Evolutionary conservation across 768 basidiomycete genomes (phyloP).

Genomic region (Russula olivacea): DNA sequence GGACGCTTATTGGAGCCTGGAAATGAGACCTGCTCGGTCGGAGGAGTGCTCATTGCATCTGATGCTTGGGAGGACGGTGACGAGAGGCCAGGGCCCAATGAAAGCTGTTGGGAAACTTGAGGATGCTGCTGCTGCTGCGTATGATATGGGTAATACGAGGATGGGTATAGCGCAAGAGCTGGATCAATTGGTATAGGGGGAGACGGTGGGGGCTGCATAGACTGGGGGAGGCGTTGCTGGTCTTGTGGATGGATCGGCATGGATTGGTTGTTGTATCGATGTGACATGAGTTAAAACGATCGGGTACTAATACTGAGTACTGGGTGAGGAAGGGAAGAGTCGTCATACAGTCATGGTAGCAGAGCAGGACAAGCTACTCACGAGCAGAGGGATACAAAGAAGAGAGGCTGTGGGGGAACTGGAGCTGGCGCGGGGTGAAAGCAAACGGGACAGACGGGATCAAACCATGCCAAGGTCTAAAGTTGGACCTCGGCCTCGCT

Average conservation of each 20-base stretch:
- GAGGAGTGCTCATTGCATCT: constrained; percentile 68
- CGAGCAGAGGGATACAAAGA: not conserved
- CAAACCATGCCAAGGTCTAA: not conserved
- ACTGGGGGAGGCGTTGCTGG: constrained; percentile 31
- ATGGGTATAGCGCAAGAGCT: constrained; percentile 59
- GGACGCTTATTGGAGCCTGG: constrained; percentile 32
- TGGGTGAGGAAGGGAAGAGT: constrained; percentile 14
- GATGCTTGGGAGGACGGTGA: constrained; percentile 80
- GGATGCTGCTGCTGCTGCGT: constrained; percentile 41
- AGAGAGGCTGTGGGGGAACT: not conserved
- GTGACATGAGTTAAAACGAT: constrained; percentile 29
- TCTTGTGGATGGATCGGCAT: constrained; percentile 39
- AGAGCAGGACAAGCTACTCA: not conserved
- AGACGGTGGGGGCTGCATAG: constrained; percentile 51
- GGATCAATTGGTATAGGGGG: constrained; percentile 67
- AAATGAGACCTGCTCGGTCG: constrained; percentile 52
- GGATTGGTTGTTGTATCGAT: constrained; percentile 33
- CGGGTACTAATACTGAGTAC: constrained; percentile 29
- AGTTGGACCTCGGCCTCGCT: not conserved
- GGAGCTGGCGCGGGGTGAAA: no score
- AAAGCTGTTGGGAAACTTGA: constrained; percentile 44
- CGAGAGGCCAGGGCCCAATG: constrained; percentile 54
- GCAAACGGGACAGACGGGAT: not conserved
- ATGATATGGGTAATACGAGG: constrained; percentile 49
- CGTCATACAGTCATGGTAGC: constrained; percentile 14